Percentiles rank a stretch among this genome's conserved stretches.
These are phyloP conservation scores for Styphnolobium japonicum DNA, from an alignment of 306 rosid species.

Conservation along the genomic window DNA sequence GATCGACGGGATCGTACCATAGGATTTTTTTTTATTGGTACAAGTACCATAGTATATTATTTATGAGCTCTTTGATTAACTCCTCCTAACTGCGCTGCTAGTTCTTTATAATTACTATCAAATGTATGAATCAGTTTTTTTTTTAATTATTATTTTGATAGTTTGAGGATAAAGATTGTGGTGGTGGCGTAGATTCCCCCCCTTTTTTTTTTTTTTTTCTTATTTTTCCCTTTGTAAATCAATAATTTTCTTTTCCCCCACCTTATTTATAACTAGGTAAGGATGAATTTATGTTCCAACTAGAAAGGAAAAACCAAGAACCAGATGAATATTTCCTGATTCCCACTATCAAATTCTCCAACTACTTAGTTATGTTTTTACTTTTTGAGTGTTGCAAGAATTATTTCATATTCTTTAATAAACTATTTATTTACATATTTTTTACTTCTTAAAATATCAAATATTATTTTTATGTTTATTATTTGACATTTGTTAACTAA, in stretches of 20 bases:
- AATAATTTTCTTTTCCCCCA: background rate
- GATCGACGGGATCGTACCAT: conserved; percentile 18
- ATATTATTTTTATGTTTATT: too few species aligned
- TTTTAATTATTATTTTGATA: background rate
- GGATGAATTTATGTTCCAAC: background rate
- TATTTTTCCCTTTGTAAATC: background rate
- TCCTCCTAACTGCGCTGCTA: conserved; percentile 29
- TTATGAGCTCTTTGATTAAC: conserved; percentile 19
- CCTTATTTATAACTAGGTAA: background rate
- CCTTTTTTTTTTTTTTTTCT: background rate
- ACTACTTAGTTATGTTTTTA: too few species aligned
- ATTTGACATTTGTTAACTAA: too few species aligned
- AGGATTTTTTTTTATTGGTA: conserved; percentile 18
- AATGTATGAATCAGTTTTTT: conserved; percentile 13
- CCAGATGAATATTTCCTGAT: too few species aligned
- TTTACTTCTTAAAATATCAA: too few species aligned
- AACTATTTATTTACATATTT: too few species aligned
- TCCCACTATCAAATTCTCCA: too few species aligned
- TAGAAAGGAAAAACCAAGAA: background rate
- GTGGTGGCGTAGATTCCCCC: conserved; percentile 6
- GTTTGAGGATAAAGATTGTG: conserved; percentile 8
- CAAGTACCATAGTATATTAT: background rate
- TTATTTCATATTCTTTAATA: too few species aligned
- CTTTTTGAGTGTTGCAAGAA: too few species aligned
- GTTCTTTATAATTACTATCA: conserved; percentile 35